A percentile compares a stretch with the other conserved stretches of the same genome.
Conservation (phyloP, 139 green algal genomes). For the Chlorella vulgaris region DNA sequence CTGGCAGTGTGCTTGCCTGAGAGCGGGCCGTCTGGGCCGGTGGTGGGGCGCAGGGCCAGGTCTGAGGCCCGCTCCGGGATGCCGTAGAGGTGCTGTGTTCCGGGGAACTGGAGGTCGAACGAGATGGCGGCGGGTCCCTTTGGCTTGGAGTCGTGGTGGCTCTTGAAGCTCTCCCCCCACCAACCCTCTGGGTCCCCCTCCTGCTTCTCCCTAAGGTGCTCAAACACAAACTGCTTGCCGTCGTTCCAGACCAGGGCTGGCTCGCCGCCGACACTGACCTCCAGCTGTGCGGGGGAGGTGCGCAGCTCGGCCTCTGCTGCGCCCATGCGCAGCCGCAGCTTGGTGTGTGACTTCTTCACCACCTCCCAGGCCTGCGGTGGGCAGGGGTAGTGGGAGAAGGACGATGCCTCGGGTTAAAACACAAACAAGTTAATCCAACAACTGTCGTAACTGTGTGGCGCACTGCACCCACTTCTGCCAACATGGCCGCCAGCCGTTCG, state of each 20-base stretch:
- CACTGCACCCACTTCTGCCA: too few relatives aligned
- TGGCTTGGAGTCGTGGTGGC: constrained; percentile 85
- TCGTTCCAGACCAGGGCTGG: constrained; percentile 77
- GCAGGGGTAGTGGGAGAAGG: too few relatives aligned
- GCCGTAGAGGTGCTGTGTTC: constrained; percentile 87
- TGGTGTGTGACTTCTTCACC: constrained; percentile 33
- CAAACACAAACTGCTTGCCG: constrained; percentile 82
- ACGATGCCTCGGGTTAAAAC: too few relatives aligned
- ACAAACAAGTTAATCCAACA: too few relatives aligned
- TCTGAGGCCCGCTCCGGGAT: constrained; percentile 91
- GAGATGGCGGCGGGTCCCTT: constrained; percentile 89
- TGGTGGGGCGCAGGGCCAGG: constrained; percentile 75
- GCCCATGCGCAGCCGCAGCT: constrained; percentile 30
- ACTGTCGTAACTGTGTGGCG: too few relatives aligned
- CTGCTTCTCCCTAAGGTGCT: constrained; percentile 80
- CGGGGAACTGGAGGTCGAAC: constrained; percentile 89
- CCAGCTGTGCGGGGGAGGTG: constrained; percentile 62
- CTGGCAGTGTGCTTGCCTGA: background rate
- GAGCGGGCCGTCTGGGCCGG: constrained; percentile 3
- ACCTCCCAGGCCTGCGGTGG: constrained; percentile 43
- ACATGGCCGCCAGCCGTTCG: too few relatives aligned
- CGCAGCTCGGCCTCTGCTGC: constrained; percentile 51
- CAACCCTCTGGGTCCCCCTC: constrained; percentile 79
- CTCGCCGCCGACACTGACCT: constrained; percentile 49
- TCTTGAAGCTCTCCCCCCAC: constrained; percentile 94